These are phyloP conservation scores for Rutstroemia sp. DNA, from an alignment of 2,329 filamentous ascomycete genomes.

Conservation along the genomic window DNA sequence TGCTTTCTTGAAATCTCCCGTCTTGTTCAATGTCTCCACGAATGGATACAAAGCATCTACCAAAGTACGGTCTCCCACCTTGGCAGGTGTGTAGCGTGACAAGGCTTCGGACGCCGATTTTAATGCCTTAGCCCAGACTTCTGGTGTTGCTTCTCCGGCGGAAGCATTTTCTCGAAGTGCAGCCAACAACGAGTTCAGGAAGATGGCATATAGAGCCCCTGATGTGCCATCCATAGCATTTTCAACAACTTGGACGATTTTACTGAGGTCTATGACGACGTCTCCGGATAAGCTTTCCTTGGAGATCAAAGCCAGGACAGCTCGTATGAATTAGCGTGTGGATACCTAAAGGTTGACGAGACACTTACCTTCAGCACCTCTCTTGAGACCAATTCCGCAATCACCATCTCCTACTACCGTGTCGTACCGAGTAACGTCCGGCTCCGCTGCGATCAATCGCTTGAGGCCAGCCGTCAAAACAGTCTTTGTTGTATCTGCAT, in stretches of 20 bases:
- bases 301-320: conserved; percentile 37
- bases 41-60: conserved; percentile 89
- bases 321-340: conserved; percentile 20
- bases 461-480: conserved; percentile 48
- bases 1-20: conserved; percentile 62
- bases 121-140: conserved; percentile 56
- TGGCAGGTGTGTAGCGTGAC: conserved; percentile 79
- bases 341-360: background rate
- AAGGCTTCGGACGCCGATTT: conserved; percentile 64
- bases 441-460: conserved; percentile 54
- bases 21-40: conserved; percentile 59
- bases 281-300: conserved; percentile 43
- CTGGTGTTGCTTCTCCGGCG: conserved; percentile 33
- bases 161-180: conserved; percentile 29
- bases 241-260: conserved; percentile 57
- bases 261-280: conserved; percentile 49
- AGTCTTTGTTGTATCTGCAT: conserved; percentile 37
- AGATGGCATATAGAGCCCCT: conserved; percentile 71
- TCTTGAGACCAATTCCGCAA: conserved; percentile 61
- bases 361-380: conserved; percentile 51
- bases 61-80: conserved; percentile 81
- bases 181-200: conserved; percentile 61
- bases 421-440: conserved; percentile 59
- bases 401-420: conserved; percentile 67
- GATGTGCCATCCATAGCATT: conserved; percentile 68